Percentiles rank a stretch among this genome's conserved stretches.
These are phyloP conservation scores for Alternaria gansuensis DNA, from an alignment of 2,329 filamentous ascomycete genomes.

Conservation along the genomic window DNA sequence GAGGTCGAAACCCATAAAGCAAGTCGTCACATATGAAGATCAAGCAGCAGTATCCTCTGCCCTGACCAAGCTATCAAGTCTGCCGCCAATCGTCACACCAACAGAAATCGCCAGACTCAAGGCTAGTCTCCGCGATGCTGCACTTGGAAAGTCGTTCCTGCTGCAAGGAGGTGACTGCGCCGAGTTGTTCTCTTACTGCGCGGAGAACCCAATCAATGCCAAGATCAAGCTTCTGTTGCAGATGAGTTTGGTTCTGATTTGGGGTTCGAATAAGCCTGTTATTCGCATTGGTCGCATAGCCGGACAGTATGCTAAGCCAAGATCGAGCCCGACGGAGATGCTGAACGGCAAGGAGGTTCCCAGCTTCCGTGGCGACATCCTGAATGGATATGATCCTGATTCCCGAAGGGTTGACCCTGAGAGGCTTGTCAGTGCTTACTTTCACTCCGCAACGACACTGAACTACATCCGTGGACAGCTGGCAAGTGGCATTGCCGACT, in stretches of 20 bases:
- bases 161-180: conserved; percentile 97
- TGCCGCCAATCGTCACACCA: conserved; percentile 82
- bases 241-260: conserved; percentile 96
- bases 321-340: conserved; percentile 86
- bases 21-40: conserved; percentile 75
- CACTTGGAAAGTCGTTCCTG: conserved; percentile 88
- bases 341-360: conserved; percentile 82
- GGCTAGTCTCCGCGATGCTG: conserved; percentile 81
- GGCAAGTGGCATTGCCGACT: conserved; percentile 87
- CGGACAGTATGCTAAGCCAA: conserved; percentile 95
- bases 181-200: conserved; percentile 96
- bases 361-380: conserved; percentile 92
- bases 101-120: conserved; percentile 83
- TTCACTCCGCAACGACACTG: conserved; percentile 91
- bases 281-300: conserved; percentile 96
- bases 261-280: conserved; percentile 82
- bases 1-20: conserved; percentile 81
- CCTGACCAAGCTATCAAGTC: conserved; percentile 68
- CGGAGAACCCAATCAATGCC: conserved; percentile 85
- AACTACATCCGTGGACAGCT: conserved; percentile 91
- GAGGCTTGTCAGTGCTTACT: conserved; percentile 89
- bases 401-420: conserved; percentile 82
- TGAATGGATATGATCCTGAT: conserved; percentile 85
- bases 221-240: conserved; percentile 97
- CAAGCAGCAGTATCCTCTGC: conserved; percentile 66